Evolutionary conservation across 768 basidiomycete genomes (phyloP).

Genomic region (Boletus vinaceobasis): DNA sequence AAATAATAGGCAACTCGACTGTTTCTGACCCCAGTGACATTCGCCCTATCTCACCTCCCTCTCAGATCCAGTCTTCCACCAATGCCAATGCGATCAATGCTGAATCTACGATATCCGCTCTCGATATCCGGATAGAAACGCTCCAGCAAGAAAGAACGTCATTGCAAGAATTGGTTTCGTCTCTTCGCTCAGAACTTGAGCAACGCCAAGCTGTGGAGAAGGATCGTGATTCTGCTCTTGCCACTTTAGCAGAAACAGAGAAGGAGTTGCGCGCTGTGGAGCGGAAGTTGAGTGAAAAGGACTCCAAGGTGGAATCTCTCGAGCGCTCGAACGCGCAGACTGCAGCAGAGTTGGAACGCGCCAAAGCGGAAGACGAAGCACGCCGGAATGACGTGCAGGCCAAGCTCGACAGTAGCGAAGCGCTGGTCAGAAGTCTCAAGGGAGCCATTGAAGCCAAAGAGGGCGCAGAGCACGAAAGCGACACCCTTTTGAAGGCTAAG

Average conservation of each 20-base stretch:
- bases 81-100: constrained; percentile 4
- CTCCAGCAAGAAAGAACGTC: constrained; percentile 71
- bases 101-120: constrained; percentile 18
- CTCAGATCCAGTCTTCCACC: constrained; percentile 42
- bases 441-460: constrained; percentile 52
- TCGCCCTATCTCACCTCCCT: constrained; percentile 18
- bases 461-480: constrained; percentile 45
- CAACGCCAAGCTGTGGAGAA: constrained; percentile 33
- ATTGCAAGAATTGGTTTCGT: constrained; percentile 39
- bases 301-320: constrained; percentile 43
- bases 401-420: constrained; percentile 43
- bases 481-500: constrained; percentile 51
- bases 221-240: constrained; percentile 44
- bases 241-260: constrained; percentile 43
- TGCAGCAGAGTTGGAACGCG: constrained; percentile 43
- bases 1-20: constrained; percentile 35
- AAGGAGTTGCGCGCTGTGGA: constrained; percentile 40
- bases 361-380: constrained; percentile 43
- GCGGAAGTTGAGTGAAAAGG: constrained; percentile 42
- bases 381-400: constrained; percentile 41
- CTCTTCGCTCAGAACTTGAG: constrained; percentile 21
- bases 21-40: constrained; percentile 11
- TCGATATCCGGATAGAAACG: constrained; percentile 45
- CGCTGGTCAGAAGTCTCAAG: constrained; percentile 47
- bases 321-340: constrained; percentile 42